These are phyloP conservation scores for Arthrobotrys conoides DNA, from an alignment of 2,329 filamentous ascomycete species.

Conservation along the genomic window DNA sequence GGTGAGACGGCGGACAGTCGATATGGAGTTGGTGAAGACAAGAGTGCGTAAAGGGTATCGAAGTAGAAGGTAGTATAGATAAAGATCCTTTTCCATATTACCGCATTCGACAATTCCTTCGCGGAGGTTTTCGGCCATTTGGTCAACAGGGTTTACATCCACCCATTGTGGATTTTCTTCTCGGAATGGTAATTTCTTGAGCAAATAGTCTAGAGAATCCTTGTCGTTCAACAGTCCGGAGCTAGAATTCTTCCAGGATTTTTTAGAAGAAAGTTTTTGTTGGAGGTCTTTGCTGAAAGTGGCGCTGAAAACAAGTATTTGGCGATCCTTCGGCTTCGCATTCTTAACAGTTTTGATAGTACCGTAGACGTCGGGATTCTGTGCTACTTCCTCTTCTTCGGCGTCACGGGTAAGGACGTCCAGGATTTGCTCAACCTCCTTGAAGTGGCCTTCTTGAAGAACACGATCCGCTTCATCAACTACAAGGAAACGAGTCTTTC, in stretches of 20 bases:
- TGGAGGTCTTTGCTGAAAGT: constrained; percentile 94
- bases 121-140: constrained; percentile 87
- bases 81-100: constrained; percentile 96
- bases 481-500: constrained; percentile 83
- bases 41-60: constrained; percentile 86
- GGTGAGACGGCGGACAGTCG: constrained; percentile 85
- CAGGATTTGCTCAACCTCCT: constrained; percentile 91
- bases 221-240: constrained; percentile 78
- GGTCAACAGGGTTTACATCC: constrained; percentile 88
- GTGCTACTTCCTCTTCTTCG: constrained; percentile 67
- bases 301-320: constrained; percentile 96
- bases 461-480: constrained; percentile 95
- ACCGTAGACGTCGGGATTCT: constrained; percentile 30
- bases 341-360: constrained; percentile 50
- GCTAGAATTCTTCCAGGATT: constrained; percentile 70
- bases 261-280: constrained; percentile 87
- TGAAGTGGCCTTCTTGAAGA: constrained; percentile 92
- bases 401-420: constrained; percentile 80
- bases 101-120: constrained; percentile 94
- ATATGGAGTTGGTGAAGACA: constrained; percentile 96
- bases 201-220: constrained; percentile 91
- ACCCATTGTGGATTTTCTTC: constrained; percentile 89
- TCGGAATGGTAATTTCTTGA: constrained; percentile 89
- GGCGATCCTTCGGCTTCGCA: constrained; percentile 70
- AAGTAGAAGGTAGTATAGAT: constrained; percentile 87